Evolutionary conservation across 345 rosid genomes (phyloP).

Genomic region (Eucalyptus erythrocorys): DNA sequence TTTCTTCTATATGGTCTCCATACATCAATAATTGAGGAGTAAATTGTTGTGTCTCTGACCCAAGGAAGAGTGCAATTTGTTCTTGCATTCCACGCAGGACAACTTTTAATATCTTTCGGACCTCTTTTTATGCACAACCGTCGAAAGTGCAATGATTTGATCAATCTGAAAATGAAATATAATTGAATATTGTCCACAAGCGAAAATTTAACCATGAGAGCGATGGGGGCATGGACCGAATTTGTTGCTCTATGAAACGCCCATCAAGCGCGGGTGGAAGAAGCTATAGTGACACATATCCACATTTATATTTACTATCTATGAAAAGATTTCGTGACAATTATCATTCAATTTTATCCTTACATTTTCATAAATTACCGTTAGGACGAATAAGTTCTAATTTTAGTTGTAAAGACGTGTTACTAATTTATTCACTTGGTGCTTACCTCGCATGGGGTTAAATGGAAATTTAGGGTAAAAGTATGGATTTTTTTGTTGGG

Average conservation of each 20-base stretch:
- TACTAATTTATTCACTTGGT: not conserved
- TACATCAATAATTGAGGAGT: not conserved
- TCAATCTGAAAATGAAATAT: not conserved
- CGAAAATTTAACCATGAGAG: not conserved
- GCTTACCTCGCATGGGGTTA: not conserved
- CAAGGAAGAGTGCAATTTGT: not conserved
- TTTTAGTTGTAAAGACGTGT: not conserved
- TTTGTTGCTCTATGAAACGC: not conserved
- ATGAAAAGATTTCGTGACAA: not conserved
- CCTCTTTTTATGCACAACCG: not conserved
- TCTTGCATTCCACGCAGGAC: not conserved
- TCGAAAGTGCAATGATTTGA: not conserved
- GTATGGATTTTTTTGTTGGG: not conserved
- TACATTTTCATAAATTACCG: not conserved
- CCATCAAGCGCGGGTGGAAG: not conserved
- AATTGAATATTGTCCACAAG: not conserved
- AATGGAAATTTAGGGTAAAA: not conserved
- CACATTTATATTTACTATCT: not conserved
- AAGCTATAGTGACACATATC: not conserved
- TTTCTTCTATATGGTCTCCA: not conserved
- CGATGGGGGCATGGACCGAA: not conserved
- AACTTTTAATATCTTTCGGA: not conserved
- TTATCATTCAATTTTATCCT: not conserved
- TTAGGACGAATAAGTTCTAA: not conserved
- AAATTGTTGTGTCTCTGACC: no score